Evolutionary conservation across 1,284 basidiomycete species (phyloP).

Genomic region (Ceratobasidium papillatum): DNA sequence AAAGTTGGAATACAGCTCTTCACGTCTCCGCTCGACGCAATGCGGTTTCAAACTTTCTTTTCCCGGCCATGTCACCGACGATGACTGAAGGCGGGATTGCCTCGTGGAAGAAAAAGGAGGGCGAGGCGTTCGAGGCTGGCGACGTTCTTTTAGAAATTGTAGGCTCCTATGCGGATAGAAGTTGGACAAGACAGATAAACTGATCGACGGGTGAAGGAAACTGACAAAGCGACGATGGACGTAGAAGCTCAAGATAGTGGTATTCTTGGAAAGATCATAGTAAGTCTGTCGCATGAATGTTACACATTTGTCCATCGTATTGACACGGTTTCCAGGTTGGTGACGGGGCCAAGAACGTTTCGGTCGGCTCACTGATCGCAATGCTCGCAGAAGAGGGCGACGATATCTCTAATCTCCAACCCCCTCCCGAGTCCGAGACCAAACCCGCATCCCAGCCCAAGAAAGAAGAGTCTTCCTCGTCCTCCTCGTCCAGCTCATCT

Average conservation of each 20-base stretch:
- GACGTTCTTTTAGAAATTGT: slow-evolving; percentile 88
- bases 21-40: slow-evolving; percentile 64
- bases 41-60: slow-evolving; percentile 76
- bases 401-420: slow-evolving; percentile 85
- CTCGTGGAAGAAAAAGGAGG: slow-evolving; percentile 95
- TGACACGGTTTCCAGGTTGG: slow-evolving; percentile 60
- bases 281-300: slow-evolving; percentile 49
- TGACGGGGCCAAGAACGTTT: slow-evolving; percentile 86
- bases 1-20: slow-evolving; percentile 57
- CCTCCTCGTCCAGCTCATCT: slow-evolving; percentile 46
- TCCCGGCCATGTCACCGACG: slow-evolving; percentile 98
- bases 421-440: slow-evolving; percentile 56
- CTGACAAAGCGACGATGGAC: slow-evolving; percentile 99
- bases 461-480: slow-evolving; percentile 41
- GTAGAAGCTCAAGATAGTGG: slow-evolving; percentile 99
- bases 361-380: slow-evolving; percentile 89
- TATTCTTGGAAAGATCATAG: slow-evolving; percentile 86
- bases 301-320: not conserved
- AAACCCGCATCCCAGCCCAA: slow-evolving; percentile 31
- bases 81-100: slow-evolving; percentile 98
- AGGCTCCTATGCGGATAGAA: not conserved
- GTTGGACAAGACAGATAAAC: not conserved
- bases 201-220: slow-evolving; percentile 70
- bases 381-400: slow-evolving; percentile 97
- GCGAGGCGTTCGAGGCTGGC: slow-evolving; percentile 86